Percentiles rank a stretch among this genome's conserved stretches.
Conservation (phyloP, 2,329 filamentous ascomycete genomes). For the Huntiella moniliformis region DNA sequence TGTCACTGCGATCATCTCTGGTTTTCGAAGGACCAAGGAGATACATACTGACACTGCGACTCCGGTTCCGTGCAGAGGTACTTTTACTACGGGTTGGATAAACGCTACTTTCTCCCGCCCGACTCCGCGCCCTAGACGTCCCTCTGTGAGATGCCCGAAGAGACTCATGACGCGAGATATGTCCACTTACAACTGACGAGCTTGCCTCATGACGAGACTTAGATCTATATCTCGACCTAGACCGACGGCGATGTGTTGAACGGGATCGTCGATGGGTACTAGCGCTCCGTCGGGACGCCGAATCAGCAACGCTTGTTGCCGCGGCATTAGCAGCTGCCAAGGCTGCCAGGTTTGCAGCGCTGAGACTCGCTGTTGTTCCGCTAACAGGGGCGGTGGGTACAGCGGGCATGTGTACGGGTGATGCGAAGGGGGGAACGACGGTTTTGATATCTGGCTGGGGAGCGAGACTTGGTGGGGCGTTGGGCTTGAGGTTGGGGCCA, state of each 20-base stretch:
- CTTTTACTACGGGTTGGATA: too few species aligned
- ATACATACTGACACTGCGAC: background rate
- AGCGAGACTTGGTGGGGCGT: background rate
- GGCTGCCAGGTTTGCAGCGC: conserved; percentile 19
- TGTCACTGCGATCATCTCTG: background rate
- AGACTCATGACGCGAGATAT: conserved; percentile 6
- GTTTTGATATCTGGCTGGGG: background rate
- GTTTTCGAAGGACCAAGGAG: background rate
- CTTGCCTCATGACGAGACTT: conserved; percentile 1
- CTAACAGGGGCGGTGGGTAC: conserved; percentile 8
- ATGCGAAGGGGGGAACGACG: background rate
- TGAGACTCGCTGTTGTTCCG: conserved; percentile 15
- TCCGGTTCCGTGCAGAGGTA: background rate
- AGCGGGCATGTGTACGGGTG: conserved; percentile 8
- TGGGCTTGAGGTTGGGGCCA: background rate
- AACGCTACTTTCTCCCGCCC: background rate
- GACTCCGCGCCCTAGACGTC: background rate
- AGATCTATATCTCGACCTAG: background rate
- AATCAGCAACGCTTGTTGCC: background rate
- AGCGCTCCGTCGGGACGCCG: background rate
- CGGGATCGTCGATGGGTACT: conserved; percentile 2
- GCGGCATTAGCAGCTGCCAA: conserved; percentile 14
- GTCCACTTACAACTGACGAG: conserved; percentile 1
- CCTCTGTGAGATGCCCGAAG: background rate
- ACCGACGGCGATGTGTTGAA: background rate